These are phyloP conservation scores for California macrophylla DNA, from an alignment of 441 rosid species.

Conservation along the genomic window DNA sequence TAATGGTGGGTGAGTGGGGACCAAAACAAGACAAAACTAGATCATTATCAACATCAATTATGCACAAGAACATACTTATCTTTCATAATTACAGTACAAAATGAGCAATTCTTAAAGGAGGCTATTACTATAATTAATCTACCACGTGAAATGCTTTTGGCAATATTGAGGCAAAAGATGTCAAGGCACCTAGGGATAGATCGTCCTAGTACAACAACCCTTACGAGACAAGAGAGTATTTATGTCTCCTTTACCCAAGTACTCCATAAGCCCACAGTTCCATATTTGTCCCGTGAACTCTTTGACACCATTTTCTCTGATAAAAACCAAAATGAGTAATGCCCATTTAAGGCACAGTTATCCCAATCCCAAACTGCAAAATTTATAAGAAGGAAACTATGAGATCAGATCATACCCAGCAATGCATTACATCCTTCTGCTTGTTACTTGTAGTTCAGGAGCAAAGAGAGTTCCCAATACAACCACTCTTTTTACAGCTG, in stretches of 20 bases:
- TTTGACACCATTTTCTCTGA: neutral
- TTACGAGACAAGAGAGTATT: neutral
- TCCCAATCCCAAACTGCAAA: too few relatives aligned
- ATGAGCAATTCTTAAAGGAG: neutral
- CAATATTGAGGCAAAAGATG: neutral
- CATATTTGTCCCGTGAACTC: neutral
- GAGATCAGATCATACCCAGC: conserved; percentile 47
- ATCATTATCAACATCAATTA: neutral
- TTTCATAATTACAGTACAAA: neutral
- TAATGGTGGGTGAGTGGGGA: conserved; percentile 7
- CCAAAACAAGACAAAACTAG: neutral
- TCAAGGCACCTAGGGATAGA: neutral
- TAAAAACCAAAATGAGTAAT: neutral
- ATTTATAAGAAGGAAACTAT: neutral
- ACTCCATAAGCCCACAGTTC: neutral
- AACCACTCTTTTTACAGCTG: conserved; percentile 67
- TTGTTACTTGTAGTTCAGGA: conserved; percentile 56
- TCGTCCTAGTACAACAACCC: neutral
- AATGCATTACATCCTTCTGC: conserved; percentile 51
- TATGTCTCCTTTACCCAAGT: neutral
- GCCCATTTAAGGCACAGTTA: neutral
- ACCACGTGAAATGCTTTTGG: too few relatives aligned
- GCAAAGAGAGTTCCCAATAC: conserved; percentile 71
- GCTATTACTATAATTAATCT: neutral
- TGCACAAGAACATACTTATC: neutral